Conservation (phyloP, 176 grass and related monocot genomes). For the Themeda triandra region DNA sequence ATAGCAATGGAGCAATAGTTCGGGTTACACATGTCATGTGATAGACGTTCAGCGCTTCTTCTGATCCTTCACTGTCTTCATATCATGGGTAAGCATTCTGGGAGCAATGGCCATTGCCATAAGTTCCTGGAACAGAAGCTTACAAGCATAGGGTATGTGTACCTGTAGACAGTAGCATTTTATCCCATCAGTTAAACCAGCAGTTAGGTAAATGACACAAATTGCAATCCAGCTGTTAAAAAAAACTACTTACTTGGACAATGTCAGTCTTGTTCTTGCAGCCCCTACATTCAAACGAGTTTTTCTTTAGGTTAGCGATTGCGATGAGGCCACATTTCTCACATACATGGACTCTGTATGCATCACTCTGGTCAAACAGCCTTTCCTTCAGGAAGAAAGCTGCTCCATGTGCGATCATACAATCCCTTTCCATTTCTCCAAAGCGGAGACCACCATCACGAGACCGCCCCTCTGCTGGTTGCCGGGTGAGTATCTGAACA, state of each 20-base stretch:
- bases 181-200: not conserved
- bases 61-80: conserved; percentile 56
- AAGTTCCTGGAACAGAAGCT: conserved; percentile 90
- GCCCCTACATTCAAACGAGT: conserved; percentile 88
- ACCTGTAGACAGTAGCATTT: conserved; percentile 41
- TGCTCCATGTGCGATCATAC: conserved; percentile 98
- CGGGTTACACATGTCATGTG: not conserved
- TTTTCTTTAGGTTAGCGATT: conserved; percentile 98
- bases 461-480: conserved; percentile 88
- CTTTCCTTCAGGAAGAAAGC: conserved; percentile 97
- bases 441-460: conserved; percentile 93
- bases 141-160: conserved; percentile 91
- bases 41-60: conserved; percentile 53
- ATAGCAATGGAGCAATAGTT: not conserved
- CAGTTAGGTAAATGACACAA: not conserved
- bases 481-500: conserved; percentile 94
- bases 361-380: conserved; percentile 94
- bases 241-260: conserved; percentile 64
- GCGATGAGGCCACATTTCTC: conserved; percentile 95
- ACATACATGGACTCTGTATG: conserved; percentile 96
- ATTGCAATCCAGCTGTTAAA: not conserved
- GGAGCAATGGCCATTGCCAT: conserved; percentile 95
- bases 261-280: conserved; percentile 99
- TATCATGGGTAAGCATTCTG: conserved; percentile 79
- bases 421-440: conserved; percentile 98